A percentile compares a stretch with the other conserved stretches of the same genome.
Evolutionary conservation across 2,329 filamentous ascomycete genomes (phyloP).

Genomic region (Epicoccum sorghinum): DNA sequence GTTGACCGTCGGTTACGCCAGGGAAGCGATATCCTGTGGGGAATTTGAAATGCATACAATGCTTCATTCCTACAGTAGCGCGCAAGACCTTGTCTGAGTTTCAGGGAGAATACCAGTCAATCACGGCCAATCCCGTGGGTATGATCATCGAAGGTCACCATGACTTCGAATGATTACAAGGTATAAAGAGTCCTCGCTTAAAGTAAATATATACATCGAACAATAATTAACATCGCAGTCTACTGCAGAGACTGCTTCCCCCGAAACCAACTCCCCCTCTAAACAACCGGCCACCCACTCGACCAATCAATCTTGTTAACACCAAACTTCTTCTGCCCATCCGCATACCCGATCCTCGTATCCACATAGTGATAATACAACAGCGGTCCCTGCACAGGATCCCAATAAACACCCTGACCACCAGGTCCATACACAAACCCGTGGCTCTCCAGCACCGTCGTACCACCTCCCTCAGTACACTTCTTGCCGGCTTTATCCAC

Average conservation of each 20-base stretch:
- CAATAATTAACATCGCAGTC: background rate
- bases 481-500: constrained; percentile 60
- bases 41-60: too few species aligned
- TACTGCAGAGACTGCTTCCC: background rate
- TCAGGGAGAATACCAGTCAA: too few species aligned
- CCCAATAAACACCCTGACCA: constrained; percentile 65
- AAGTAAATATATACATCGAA: constrained; percentile 5
- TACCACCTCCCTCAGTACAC: constrained; percentile 65
- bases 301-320: constrained; percentile 59
- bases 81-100: too few species aligned
- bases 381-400: constrained; percentile 57
- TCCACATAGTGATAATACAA: constrained; percentile 69
- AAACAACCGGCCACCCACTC: constrained; percentile 57
- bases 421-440: constrained; percentile 68
- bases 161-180: background rate
- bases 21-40: too few species aligned
- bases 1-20: too few species aligned
- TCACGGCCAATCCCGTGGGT: too few species aligned
- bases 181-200: background rate
- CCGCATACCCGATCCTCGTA: constrained; percentile 59
- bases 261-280: background rate
- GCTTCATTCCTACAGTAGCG: too few species aligned
- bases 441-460: constrained; percentile 65
- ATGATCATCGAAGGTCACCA: too few species aligned
- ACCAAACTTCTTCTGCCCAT: constrained; percentile 59